phyloP scores from a whole-genome alignment of 225 moss, liverwort and hornwort species.

The Asterella californica region DNA sequence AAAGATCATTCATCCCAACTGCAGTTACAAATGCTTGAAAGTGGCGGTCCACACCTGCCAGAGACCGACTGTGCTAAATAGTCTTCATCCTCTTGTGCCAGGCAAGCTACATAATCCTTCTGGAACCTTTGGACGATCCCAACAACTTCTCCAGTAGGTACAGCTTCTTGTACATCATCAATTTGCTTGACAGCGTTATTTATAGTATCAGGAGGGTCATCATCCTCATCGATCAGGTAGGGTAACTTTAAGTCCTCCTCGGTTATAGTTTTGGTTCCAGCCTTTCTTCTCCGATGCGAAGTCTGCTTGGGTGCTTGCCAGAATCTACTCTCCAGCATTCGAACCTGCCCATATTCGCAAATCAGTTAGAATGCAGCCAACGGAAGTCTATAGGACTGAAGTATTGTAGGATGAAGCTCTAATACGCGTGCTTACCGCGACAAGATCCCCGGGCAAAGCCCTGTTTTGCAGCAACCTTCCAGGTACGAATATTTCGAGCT shows the following conservation, averaged over 20 bases:
- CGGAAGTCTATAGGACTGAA: background rate
- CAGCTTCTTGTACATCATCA: constrained; percentile 13
- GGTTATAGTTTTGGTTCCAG: background rate
- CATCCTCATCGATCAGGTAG: constrained; percentile 25
- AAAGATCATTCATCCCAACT: background rate
- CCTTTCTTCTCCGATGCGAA: constrained; percentile 8
- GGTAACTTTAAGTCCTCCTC: constrained; percentile 11
- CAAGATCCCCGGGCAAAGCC: constrained; percentile 50
- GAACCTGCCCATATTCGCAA: constrained; percentile 23
- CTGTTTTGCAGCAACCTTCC: constrained; percentile 44
- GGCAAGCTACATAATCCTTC: constrained; percentile 48
- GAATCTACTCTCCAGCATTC: constrained; percentile 24
- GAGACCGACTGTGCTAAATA: constrained; percentile 27
- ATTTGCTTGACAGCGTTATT: constrained; percentile 4
- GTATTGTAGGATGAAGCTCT: background rate
- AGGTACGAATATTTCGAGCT: constrained; percentile 34
- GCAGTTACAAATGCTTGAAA: background rate
- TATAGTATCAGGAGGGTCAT: constrained; percentile 5
- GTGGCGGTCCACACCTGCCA: constrained; percentile 29
- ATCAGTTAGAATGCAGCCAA: background rate
- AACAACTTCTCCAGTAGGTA: constrained; percentile 40
- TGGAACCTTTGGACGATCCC: constrained; percentile 46
- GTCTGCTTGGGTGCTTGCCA: constrained; percentile 29
- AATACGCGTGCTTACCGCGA: constrained; percentile 29
- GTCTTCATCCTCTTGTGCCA: constrained; percentile 45